Base-by-base conservation (phyloP, 441 rosid genomes). In the Sinapis alba region DNA sequence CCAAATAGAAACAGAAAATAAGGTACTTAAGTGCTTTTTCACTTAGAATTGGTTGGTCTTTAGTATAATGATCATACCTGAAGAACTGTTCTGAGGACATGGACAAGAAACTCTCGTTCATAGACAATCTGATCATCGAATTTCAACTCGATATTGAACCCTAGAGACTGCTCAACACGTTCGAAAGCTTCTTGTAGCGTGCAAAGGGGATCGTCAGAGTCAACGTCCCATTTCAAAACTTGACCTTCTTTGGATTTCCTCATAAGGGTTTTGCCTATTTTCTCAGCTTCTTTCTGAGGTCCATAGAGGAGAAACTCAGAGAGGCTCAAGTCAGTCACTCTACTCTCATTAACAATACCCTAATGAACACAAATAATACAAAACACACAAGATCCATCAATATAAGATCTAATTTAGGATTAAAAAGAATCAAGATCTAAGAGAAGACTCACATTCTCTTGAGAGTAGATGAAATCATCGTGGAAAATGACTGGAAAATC, bases 131-230 rank as follows among this genome's bases (percentile, higher is more conserved):
- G 72, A 69, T 92, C 98, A 78, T 94, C 98, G 26, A 94, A 90
- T 72, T 94, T 94, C 63, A 94, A 61, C 82, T 94, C 99, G 63
- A 94, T 85, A 69, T 94, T 94, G 85, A 94, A 94, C n/a, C 99
- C 99, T 7, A 90, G 43, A 50, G 84, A 73, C 2, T 91, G 85
- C 18, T 88, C 85, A 27, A 94, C 98, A 77, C 56, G 75, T 74
- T 88, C 79, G 53, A 94, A 90, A 36, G 96, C 98, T 57, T 90
- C 98, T 82, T 87, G 84, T 51, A 92, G 64, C 0, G 98, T 89
- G 76, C 99, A 94, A 28, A 86, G 79, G 1, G 89, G 74, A 72
- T 92, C 99, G 68, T 94, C 98, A 18, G 75, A 61, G 43, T 90
- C 98, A 19, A 94, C 99, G 7, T 86, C 75, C 99, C 99, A 94